Base-by-base conservation (phyloP, 352 stramenopile species). In the Aphanomyces stellatus region DNA sequence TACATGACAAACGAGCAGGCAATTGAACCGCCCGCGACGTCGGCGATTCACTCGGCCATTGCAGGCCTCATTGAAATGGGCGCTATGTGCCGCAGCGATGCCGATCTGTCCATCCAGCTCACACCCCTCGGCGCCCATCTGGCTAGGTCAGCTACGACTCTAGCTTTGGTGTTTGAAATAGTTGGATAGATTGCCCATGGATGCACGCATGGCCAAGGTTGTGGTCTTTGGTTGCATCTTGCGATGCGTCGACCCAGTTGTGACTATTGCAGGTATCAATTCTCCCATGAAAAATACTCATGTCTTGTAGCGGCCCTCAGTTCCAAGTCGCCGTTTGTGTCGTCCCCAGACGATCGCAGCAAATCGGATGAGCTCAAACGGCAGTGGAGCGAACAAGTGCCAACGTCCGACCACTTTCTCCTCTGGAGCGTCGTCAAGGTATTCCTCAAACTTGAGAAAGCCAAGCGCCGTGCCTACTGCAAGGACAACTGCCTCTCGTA, bases 21-120 rank as follows among this genome's bases (percentile, higher is more conserved):
- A 6, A 92, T 99, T 22, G 88, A 99, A 67, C 96, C 96, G 25
- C 97, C 96, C 4, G 82, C 85, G 19, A 72, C 89, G 19, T 76
- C 96, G 25, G 83, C 91, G 0, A 91, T 99, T 24, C 78, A 93
- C 22, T 91, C 94, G 51, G 92, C 94, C 4, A 85, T 99, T 22
- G 79, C 93, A 19, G 86, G 97, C 41, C 80, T 98, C 11, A 72
- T 93, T 5, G 80, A 87, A 37, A 95, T 98, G 34, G 83, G 88
- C 19, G 94, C 91, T 27, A 93, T 98, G 64, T 69, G 77, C 62
- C 69, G 41, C 5, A 69, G 83, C 40, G 40, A 46, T 4, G 62
- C 69, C 1, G 49, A 70, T 4, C 30, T 17, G 10, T 24, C 28
- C 11, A 48, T 42, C 4, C 79, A 95, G 53, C 64, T 98, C 0